These are phyloP conservation scores for Sarocladium brachiariae DNA, from an alignment of 2,329 filamentous ascomycete species.

Conservation along the genomic window DNA sequence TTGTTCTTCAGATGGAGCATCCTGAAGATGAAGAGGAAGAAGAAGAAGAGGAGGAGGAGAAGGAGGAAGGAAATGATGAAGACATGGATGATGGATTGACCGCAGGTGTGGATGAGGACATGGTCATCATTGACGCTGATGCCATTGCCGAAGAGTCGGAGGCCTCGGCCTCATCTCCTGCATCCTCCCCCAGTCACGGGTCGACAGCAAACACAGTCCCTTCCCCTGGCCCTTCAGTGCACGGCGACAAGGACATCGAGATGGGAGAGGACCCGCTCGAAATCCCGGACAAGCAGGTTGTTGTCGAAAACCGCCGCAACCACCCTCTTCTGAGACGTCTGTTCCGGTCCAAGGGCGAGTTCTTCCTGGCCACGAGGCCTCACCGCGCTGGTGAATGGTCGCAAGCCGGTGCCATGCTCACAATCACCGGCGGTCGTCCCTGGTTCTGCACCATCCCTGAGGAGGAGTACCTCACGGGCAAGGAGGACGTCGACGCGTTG, in stretches of 20 bases:
- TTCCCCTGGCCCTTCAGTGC: constrained; percentile 9
- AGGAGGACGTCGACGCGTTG: constrained; percentile 40
- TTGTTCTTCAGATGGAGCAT: constrained; percentile 42
- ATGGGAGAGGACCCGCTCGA: constrained; percentile 19
- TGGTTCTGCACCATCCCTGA: constrained; percentile 56
- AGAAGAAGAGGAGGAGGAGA: constrained; percentile 25
- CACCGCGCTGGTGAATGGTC: constrained; percentile 52
- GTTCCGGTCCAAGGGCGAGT: constrained; percentile 57
- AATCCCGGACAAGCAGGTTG: constrained; percentile 32
- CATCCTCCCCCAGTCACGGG: constrained; percentile 8
- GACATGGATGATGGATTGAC: constrained; percentile 17
- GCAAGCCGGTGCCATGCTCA: constrained; percentile 58
- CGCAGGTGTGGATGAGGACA: constrained; percentile 9
- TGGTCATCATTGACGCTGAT: constrained; percentile 12
- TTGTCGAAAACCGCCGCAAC: constrained; percentile 49
- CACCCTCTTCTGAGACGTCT: constrained; percentile 46
- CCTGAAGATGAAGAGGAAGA: constrained; percentile 27
- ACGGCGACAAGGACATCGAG: background rate
- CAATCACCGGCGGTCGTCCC: constrained; percentile 44
- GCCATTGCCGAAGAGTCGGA: constrained; percentile 3
- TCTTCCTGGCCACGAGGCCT: constrained; percentile 53
- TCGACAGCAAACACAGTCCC: constrained; percentile 14
- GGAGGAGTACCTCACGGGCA: constrained; percentile 40
- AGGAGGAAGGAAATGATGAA: constrained; percentile 24
- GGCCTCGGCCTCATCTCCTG: constrained; percentile 12